Evolutionary conservation across 441 rosid genomes (phyloP), one percentile per base, ranked within the genome.

Genomic region (Pelargonium citronellum): DNA sequence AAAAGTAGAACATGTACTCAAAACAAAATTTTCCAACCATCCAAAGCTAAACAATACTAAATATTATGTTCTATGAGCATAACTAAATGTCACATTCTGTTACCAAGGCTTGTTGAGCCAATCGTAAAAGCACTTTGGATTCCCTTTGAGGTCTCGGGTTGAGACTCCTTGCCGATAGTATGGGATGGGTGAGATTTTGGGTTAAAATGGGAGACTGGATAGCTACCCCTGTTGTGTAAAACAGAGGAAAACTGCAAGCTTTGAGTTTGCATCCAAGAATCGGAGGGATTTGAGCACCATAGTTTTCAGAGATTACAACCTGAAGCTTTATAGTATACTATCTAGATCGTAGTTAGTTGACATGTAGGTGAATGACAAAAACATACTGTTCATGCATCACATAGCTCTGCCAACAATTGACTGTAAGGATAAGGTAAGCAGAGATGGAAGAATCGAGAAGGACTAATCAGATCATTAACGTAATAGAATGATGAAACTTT

Each of bases 251-350:
- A 87, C 97, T 0, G 97, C 99, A 7, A 94, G 99, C 72, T 91
- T 94, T 37, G 95, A 94, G 75, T 91, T 94, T 69, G 97, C 99
- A 65, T 94, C 99, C 66, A 94, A 90, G 89, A 94, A 91, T 79
- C 82, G 87, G 15, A 88, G 91, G 78, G 97, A 89, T 70, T 89
- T 88, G 70, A 93, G 97, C 79, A 86, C 93, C 13, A 75, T 81
- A n/a, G 95, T 94, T 58, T 94, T 94, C 80, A 86, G 90, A 74
- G 97, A 94, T 11, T 90, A 87, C 70, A 87, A 92, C 80, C 77
- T 91, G 67, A 81, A 82, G 74, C 87, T 87, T 65, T 83, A 77
- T 24, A 24, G 69, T 5, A 81, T 86, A 51, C 83, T 88, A 19
- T 67, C 55, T 15, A 81, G 80, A 53, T 87, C 86, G 10, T 87